A percentile compares a stretch with the other conserved stretches of the same genome.
These are phyloP conservation scores for Pyrus pyrifolia DNA, from an alignment of 306 rosid species.

Conservation along the genomic window DNA sequence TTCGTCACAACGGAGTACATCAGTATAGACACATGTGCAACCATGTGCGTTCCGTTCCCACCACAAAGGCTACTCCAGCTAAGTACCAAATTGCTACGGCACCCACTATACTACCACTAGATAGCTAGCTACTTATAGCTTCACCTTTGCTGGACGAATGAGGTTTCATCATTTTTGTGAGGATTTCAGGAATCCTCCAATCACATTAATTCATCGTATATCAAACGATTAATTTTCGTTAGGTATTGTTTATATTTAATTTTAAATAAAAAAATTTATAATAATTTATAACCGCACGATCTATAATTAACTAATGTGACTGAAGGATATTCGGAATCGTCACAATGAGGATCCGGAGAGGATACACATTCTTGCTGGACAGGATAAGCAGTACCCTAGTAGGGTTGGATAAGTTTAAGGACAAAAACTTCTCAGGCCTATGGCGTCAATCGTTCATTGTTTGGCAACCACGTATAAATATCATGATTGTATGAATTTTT, in stretches of 20 bases:
- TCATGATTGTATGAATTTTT: too few relatives aligned
- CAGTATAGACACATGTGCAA: constrained; percentile 23
- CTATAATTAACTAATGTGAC: too few relatives aligned
- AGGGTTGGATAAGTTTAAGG: neutral
- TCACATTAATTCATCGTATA: too few relatives aligned
- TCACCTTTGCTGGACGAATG: neutral
- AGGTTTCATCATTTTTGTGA: too few relatives aligned
- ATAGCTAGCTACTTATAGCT: neutral
- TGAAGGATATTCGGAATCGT: too few relatives aligned
- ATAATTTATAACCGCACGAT: too few relatives aligned
- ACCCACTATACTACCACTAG: neutral
- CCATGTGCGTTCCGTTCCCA: constrained; percentile 61
- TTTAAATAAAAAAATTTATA: too few relatives aligned
- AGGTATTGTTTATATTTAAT: too few relatives aligned
- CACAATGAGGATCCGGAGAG: too few relatives aligned
- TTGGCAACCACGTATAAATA: too few relatives aligned
- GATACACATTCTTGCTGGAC: neutral
- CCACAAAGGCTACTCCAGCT: constrained; percentile 12
- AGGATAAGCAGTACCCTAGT: neutral
- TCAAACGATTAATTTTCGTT: too few relatives aligned
- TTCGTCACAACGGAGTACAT: constrained; percentile 1
- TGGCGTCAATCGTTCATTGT: neutral
- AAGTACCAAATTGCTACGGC: neutral
- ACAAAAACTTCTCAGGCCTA: neutral
- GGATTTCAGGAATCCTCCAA: too few relatives aligned